A percentile compares a stretch with the other conserved stretches of the same genome.
These are phyloP conservation scores for Seiridium cupressi DNA, from an alignment of 2,329 filamentous ascomycete species.

Conservation along the genomic window DNA sequence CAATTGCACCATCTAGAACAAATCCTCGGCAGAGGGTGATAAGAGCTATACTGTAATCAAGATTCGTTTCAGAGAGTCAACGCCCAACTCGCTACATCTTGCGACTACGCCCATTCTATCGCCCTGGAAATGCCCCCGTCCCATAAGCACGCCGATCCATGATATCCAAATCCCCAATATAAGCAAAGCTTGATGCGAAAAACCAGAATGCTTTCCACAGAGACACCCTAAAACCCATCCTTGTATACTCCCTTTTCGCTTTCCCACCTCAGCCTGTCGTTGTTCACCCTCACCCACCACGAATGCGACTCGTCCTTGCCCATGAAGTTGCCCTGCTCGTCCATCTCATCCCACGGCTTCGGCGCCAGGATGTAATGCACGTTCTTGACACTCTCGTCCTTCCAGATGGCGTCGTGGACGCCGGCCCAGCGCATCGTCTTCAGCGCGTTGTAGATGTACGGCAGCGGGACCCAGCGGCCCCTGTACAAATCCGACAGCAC, in stretches of 20 bases:
- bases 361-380: constrained; percentile 61
- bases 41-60: no score
- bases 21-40: no score
- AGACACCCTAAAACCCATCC: constrained; percentile 25
- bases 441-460: constrained; percentile 62
- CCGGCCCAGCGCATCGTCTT: constrained; percentile 55
- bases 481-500: constrained; percentile 55
- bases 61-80: no score
- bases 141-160: no score
- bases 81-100: no score
- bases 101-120: no score
- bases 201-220: background rate
- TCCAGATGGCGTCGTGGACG: constrained; percentile 57
- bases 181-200: no score
- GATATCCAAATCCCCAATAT: no score
- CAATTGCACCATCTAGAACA: no score
- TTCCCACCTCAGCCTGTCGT: constrained; percentile 40
- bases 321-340: constrained; percentile 39
- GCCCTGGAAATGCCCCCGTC: no score
- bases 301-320: constrained; percentile 47
- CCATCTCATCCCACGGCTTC: constrained; percentile 59
- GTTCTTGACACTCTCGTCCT: constrained; percentile 57
- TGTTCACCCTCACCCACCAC: constrained; percentile 56
- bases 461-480: constrained; percentile 55
- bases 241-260: constrained; percentile 34